phyloP scores from a whole-genome alignment of 225 moss, liverwort and hornwort species.

The Bryoerythrophyllum caledonicum region DNA sequence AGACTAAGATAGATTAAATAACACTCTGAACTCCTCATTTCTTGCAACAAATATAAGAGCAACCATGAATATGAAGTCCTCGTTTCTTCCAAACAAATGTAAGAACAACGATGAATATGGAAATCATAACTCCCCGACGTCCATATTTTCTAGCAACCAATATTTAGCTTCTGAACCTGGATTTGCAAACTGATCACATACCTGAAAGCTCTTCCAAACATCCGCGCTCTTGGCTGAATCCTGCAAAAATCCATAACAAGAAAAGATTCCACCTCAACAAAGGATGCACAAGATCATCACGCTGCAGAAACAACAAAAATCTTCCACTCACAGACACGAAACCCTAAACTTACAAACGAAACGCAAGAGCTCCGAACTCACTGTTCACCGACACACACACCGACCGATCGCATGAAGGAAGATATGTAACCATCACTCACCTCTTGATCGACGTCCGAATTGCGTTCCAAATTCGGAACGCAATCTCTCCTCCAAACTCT shows the following conservation, averaged over 20 bases:
- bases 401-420: neutral
- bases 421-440: neutral
- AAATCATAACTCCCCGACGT: too few relatives aligned
- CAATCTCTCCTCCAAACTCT: neutral
- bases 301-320: neutral
- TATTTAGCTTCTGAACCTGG: neutral
- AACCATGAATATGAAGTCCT: too few relatives aligned
- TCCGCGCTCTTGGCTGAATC: conserved; percentile 24
- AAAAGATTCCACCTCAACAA: conserved; percentile 14
- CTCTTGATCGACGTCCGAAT: conserved; percentile 18
- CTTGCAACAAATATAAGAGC: too few relatives aligned
- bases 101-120: too few relatives aligned
- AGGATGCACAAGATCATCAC: neutral
- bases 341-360: conserved; percentile 9
- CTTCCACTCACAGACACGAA: neutral
- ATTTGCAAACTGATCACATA: neutral
- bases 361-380: neutral
- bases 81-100: too few relatives aligned
- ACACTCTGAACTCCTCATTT: neutral
- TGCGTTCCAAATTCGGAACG: neutral
- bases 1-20: neutral
- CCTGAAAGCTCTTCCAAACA: conserved; percentile 58
- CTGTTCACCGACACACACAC: neutral
- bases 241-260: conserved; percentile 18
- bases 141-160: neutral